Conservation (phyloP, 1,284 basidiomycete genomes). For the Cystobasidiaceae sp. region DNA sequence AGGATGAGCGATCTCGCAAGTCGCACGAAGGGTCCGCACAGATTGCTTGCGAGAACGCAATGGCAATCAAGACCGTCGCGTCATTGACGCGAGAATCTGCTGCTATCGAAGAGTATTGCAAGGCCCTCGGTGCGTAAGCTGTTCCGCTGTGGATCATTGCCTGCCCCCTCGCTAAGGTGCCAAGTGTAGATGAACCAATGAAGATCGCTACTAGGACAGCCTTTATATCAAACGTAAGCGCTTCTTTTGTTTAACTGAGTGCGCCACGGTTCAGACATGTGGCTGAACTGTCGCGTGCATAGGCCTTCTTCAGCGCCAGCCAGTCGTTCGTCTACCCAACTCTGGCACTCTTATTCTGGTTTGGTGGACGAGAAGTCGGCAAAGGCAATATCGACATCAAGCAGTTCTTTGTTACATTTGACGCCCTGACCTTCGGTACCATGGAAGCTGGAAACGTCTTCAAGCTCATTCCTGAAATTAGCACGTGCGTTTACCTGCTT, state of each 20-base stretch:
- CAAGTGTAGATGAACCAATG: neutral
- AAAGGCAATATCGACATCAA: too few relatives aligned
- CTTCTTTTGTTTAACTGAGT: too few relatives aligned
- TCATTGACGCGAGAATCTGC: slow-evolving; percentile 46
- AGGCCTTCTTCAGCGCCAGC: neutral
- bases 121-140: neutral
- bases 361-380: too few relatives aligned
- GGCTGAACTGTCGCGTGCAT: neutral
- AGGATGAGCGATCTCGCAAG: neutral
- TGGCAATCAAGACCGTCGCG: slow-evolving; percentile 88
- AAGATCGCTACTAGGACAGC: neutral
- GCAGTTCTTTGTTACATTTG: too few relatives aligned
- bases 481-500: too few relatives aligned
- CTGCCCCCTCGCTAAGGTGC: neutral
- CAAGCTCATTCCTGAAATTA: too few relatives aligned
- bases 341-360: slow-evolving; percentile 19
- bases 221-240: neutral
- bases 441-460: too few relatives aligned
- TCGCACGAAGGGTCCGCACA: slow-evolving; percentile 80
- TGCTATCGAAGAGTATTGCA: neutral
- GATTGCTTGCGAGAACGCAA: slow-evolving; percentile 80
- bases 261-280: too few relatives aligned
- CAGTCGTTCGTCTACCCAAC: neutral
- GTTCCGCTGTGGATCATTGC: too few relatives aligned
- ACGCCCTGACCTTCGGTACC: too few relatives aligned